These are phyloP conservation scores for Erodium texanum DNA, from an alignment of 441 rosid genomes.

Conservation along the genomic window DNA sequence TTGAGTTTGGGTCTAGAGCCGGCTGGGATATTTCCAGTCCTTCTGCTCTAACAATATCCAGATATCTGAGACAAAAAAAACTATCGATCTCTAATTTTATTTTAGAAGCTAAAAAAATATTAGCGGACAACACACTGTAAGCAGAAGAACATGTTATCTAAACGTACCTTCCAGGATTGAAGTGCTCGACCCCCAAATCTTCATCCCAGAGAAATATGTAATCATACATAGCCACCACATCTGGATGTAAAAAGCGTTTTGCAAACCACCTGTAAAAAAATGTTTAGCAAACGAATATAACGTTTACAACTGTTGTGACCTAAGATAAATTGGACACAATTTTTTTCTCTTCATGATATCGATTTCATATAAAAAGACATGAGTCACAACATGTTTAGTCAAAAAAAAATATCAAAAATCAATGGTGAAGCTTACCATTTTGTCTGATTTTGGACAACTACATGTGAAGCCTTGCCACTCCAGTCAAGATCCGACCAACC, in stretches of 20 bases:
- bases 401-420: background rate
- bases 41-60: conserved; percentile 58
- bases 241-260: conserved; percentile 91
- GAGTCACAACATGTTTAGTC: background rate
- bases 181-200: conserved; percentile 78
- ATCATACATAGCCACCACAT: conserved; percentile 66
- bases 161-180: conserved; percentile 60
- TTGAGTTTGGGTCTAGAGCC: conserved; percentile 80
- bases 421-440: conserved; percentile 49
- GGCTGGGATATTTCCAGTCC: conserved; percentile 98
- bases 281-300: background rate
- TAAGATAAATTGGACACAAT: no score
- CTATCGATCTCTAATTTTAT: no score
- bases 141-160: background rate
- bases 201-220: conserved; percentile 94
- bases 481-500: conserved; percentile 84
- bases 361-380: background rate
- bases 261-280: conserved; percentile 80
- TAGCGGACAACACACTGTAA: no score
- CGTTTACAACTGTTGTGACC: background rate
- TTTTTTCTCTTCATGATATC: background rate
- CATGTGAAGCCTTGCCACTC: conserved; percentile 69
- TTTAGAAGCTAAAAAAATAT: no score
- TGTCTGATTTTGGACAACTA: conserved; percentile 87
- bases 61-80: conserved; percentile 42